Conservation (phyloP, 2,329 filamentous ascomycete genomes). For the Fonsecaea nubica region DNA sequence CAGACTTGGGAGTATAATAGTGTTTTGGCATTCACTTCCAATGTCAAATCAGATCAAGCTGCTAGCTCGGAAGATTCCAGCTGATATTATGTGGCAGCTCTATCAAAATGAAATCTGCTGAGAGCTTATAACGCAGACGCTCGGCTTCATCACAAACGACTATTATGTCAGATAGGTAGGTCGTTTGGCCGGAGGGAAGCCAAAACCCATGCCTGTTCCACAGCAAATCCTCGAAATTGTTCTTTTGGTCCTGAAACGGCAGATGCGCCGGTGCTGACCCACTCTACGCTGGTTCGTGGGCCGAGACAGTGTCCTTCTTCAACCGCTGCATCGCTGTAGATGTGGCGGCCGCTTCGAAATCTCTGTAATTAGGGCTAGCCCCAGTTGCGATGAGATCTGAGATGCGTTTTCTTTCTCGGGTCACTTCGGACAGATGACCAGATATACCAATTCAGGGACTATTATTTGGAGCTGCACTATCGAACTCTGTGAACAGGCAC, state of each 20-base stretch:
- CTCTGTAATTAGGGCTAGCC: neutral
- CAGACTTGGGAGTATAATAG: neutral
- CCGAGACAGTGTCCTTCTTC: neutral
- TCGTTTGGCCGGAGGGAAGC: neutral
- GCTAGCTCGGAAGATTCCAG: neutral
- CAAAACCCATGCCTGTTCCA: neutral
- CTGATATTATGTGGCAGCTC: neutral
- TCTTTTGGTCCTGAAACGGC: neutral
- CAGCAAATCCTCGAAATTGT: slow-evolving; percentile 7
- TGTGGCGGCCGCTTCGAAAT: neutral
- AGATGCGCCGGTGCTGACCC: neutral
- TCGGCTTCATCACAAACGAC: neutral
- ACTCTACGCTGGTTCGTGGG: neutral
- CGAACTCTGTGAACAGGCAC: slow-evolving; percentile 1
- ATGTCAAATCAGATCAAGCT: neutral
- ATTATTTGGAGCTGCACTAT: neutral
- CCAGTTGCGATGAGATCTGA: neutral
- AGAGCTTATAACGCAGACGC: neutral
- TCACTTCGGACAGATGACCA: neutral
- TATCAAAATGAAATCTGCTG: neutral
- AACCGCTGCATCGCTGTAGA: neutral
- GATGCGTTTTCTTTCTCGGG: neutral
- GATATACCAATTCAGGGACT: neutral
- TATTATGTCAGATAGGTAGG: neutral
- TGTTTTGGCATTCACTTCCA: neutral